phyloP scores from a whole-genome alignment of 768 basidiomycete species.

The Chlorophyllum brunneum region DNA sequence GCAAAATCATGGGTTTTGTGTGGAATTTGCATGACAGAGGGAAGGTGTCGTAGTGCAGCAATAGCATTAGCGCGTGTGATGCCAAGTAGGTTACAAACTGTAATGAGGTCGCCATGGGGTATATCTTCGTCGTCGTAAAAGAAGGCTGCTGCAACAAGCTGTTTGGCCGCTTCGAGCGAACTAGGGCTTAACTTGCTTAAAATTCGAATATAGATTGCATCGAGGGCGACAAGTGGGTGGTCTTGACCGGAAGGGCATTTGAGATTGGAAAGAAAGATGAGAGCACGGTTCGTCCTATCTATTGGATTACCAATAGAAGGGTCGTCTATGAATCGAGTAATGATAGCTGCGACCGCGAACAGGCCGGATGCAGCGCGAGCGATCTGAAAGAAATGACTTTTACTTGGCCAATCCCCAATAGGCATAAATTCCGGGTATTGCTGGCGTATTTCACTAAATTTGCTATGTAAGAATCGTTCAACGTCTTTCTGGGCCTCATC shows the following conservation, averaged over 20 bases:
- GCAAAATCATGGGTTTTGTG: neutral
- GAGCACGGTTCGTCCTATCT: neutral
- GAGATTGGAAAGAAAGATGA: too few species aligned
- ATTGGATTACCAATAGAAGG: neutral
- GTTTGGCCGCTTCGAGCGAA: too few species aligned
- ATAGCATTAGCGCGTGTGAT: too few species aligned
- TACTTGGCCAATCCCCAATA: slow-evolving; percentile 16
- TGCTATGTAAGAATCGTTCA: slow-evolving; percentile 12
- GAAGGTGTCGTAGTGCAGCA: neutral
- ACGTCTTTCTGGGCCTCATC: slow-evolving; percentile 18
- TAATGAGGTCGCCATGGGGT: too few species aligned
- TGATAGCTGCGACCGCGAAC: slow-evolving; percentile 23
- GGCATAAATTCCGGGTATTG: neutral
- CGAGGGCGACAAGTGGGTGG: too few species aligned
- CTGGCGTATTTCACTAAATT: slow-evolving; percentile 14
- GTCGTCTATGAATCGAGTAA: slow-evolving; percentile 19
- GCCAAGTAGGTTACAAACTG: too few species aligned
- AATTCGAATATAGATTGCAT: too few species aligned
- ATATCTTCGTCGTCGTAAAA: too few species aligned
- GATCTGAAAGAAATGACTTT: slow-evolving; percentile 12
- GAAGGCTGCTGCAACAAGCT: too few species aligned
- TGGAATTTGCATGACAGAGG: neutral
- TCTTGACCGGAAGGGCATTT: too few species aligned
- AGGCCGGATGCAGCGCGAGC: slow-evolving; percentile 20
- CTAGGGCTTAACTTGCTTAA: too few species aligned